A percentile compares a stretch with the other conserved stretches of the same genome.
phyloP scores from a whole-genome alignment of 1,284 basidiomycete species.

The Pseudozyma thailandica region DNA sequence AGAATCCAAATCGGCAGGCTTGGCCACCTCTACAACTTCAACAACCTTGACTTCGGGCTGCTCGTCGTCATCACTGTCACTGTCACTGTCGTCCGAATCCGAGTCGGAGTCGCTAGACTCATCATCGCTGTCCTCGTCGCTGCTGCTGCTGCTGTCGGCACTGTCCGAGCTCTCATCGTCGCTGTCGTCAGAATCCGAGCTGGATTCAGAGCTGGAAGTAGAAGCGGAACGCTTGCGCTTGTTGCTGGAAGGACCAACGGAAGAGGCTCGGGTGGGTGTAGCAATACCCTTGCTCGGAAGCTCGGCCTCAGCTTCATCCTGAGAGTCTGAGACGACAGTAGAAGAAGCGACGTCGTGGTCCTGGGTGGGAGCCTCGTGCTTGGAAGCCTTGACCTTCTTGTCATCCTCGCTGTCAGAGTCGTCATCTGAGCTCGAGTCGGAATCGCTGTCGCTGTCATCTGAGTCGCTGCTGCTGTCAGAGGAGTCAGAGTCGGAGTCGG shows the following conservation, averaged over 20 bases:
- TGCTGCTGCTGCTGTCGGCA: slow-evolving; percentile 18
- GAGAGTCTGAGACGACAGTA: slow-evolving; percentile 39
- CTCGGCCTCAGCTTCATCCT: slow-evolving; percentile 44
- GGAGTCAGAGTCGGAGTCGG: slow-evolving; percentile 1
- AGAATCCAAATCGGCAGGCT: slow-evolving; percentile 6
- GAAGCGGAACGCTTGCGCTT: slow-evolving; percentile 35
- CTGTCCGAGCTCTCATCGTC: slow-evolving; percentile 18
- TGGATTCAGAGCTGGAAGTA: slow-evolving; percentile 9
- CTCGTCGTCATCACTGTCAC: slow-evolving; percentile 15
- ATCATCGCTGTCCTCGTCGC: slow-evolving; percentile 15
- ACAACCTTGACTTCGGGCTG: slow-evolving; percentile 16
- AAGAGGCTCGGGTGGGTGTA: slow-evolving; percentile 24
- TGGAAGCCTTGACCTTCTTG: slow-evolving; percentile 32
- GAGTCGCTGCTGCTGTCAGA: slow-evolving; percentile 15
- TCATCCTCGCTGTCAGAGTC: slow-evolving; percentile 27
- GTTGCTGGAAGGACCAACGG: slow-evolving; percentile 4
- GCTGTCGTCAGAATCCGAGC: slow-evolving; percentile 24
- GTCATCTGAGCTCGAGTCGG: slow-evolving; percentile 11
- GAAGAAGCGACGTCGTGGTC: slow-evolving; percentile 36
- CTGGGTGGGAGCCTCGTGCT: slow-evolving; percentile 27
- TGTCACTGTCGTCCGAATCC: slow-evolving; percentile 19
- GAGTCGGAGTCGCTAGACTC: slow-evolving; percentile 23
- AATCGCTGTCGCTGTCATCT: slow-evolving; percentile 23
- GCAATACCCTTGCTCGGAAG: slow-evolving; percentile 36
- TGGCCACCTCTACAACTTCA: slow-evolving; percentile 15